A percentile compares a stretch with the other conserved stretches of the same genome.
Evolutionary conservation across 2,329 filamentous ascomycete genomes (phyloP).

Genomic region (Neocatenulostroma microsporum): DNA sequence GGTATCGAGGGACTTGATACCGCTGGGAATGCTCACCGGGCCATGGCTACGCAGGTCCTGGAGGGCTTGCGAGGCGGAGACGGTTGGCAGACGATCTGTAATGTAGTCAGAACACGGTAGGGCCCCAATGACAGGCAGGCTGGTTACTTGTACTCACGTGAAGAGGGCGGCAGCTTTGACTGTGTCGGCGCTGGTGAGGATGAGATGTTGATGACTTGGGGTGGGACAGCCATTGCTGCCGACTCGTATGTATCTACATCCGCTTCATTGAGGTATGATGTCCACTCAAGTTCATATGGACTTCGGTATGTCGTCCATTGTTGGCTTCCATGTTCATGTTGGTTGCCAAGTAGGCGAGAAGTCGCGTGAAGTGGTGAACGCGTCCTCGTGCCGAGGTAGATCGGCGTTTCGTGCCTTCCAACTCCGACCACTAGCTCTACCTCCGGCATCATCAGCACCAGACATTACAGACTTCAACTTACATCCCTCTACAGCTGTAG

Average conservation of each 20-base stretch:
- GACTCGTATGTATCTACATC: background rate
- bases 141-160: slow-evolving; percentile 27
- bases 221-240: slow-evolving; percentile 14
- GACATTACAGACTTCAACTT: too few relatives aligned
- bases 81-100: slow-evolving; percentile 65
- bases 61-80: slow-evolving; percentile 67
- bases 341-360: too few relatives aligned
- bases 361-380: too few relatives aligned
- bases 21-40: slow-evolving; percentile 41
- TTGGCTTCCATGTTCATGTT: too few relatives aligned
- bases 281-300: too few relatives aligned
- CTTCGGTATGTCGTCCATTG: too few relatives aligned
- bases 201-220: slow-evolving; percentile 6
- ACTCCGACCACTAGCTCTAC: too few relatives aligned
- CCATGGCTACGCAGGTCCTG: slow-evolving; percentile 49
- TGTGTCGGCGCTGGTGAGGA: slow-evolving; percentile 10
- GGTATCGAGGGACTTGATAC: slow-evolving; percentile 42
- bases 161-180: slow-evolving; percentile 25
- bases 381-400: too few relatives aligned
- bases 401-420: too few relatives aligned
- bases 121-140: background rate
- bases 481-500: too few relatives aligned
- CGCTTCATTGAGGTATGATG: too few relatives aligned
- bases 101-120: background rate
- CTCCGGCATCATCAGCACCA: too few relatives aligned